Percentiles rank a stretch among this genome's conserved stretches.
phyloP scores from a whole-genome alignment of 2,329 filamentous ascomycete species.

The Phialophora macrospora region DNA sequence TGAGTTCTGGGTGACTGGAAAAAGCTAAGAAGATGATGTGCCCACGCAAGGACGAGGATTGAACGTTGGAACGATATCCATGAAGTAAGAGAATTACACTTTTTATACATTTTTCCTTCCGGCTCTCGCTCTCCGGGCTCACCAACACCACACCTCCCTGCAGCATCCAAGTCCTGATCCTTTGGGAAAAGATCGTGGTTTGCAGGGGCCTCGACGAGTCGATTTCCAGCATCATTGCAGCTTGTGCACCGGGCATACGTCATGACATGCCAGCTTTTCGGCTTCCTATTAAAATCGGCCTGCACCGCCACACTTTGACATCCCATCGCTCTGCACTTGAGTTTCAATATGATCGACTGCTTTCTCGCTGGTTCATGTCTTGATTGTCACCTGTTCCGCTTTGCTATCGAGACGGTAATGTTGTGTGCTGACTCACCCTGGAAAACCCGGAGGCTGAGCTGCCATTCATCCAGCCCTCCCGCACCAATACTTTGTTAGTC shows the following conservation, averaged over 20 bases:
- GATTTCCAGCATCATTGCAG: constrained; percentile 9
- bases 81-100: constrained; percentile 5
- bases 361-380: background rate
- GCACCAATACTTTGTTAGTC: background rate
- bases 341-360: background rate
- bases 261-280: constrained; percentile 17
- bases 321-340: background rate
- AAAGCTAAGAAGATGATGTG: constrained; percentile 15
- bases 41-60: constrained; percentile 22
- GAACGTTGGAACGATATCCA: constrained; percentile 8
- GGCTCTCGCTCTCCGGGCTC: background rate
- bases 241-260: constrained; percentile 14
- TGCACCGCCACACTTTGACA: constrained; percentile 35
- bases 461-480: background rate
- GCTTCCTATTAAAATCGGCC: background rate
- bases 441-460: no score
- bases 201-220: background rate
- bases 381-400: background rate
- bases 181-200: background rate
- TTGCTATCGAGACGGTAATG: background rate
- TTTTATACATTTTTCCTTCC: background rate
- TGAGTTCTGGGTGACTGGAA: background rate
- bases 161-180: background rate
- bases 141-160: background rate
- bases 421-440: background rate